Conservation (phyloP, 345 rosid genomes). For the Draba incana region DNA sequence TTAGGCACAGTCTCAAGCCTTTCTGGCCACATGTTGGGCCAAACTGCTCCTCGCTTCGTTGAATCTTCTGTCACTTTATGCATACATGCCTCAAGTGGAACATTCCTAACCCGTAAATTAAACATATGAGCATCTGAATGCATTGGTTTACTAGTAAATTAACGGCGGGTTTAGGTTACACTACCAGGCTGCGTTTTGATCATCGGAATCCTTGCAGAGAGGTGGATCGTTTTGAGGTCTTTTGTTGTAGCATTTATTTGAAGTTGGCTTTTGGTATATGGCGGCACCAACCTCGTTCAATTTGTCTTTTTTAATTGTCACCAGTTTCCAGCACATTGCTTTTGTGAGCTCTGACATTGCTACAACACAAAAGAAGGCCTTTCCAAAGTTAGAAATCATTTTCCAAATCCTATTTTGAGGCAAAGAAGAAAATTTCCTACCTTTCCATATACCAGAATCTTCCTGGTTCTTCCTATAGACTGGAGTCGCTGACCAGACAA, state of each 20-base stretch:
- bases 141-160: slow-evolving; percentile 1
- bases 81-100: slow-evolving; percentile 80
- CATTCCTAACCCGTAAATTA: slow-evolving; percentile 55
- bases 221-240: slow-evolving; percentile 62
- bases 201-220: slow-evolving; percentile 69
- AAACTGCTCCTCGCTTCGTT: slow-evolving; percentile 62
- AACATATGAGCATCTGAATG: slow-evolving; percentile 16
- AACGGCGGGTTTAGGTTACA: neutral
- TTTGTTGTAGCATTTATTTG: slow-evolving; percentile 61
- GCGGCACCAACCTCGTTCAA: slow-evolving; percentile 67
- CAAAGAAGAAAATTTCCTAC: slow-evolving; percentile 38
- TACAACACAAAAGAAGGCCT: slow-evolving; percentile 42
- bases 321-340: slow-evolving; percentile 77
- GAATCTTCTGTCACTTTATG: slow-evolving; percentile 62
- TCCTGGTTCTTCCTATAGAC: slow-evolving; percentile 77
- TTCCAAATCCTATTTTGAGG: slow-evolving; percentile 8
- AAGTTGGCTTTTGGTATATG: slow-evolving; percentile 68
- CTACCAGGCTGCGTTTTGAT: slow-evolving; percentile 79
- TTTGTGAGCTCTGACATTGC: slow-evolving; percentile 71
- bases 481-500: slow-evolving; percentile 98
- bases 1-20: slow-evolving; percentile 70
- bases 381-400: slow-evolving; percentile 30
- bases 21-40: slow-evolving; percentile 77
- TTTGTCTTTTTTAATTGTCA: slow-evolving; percentile 56
- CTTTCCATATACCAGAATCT: slow-evolving; percentile 88